Base-by-base conservation (phyloP, 1,284 basidiomycete species). In the Apiotrichum gamsii region DNA sequence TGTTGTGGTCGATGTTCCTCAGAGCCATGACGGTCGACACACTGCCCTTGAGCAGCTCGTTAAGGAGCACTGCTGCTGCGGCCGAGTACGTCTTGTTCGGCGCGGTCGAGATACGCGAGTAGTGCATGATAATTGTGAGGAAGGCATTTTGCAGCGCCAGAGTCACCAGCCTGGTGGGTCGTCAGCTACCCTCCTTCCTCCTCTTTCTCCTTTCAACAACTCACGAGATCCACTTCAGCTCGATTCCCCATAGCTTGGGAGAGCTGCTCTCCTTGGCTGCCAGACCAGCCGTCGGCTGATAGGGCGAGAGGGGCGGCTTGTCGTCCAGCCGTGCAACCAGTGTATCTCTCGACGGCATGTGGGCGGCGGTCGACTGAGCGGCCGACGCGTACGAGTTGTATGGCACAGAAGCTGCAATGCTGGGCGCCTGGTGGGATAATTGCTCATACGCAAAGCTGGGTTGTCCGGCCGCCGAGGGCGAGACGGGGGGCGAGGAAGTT, bases 121-220 rank as follows among this genome's bases (percentile, higher is more conserved):
- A 90, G 75, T 93, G 88, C 87, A 95, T 90, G 68, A 95, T 85
- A 66, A 95, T 82, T 34, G 89, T 85, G 51, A 95, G 72, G 48
- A 83, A 76, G 14, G 88, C 89, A 74, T 96, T 97, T 76, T 97
- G 91, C 44, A 94, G 79, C 39, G 93, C 90, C 67, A 97, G 79
- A 15, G 88, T 91, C 61, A 93, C 79, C 51, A 96, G 80, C 38
- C 89, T 91, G 62, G 46, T 30, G 28, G 13, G 14, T 19, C 16
- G 36, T 43, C 34, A 24, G 25, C 14, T 8, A 8, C 18, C n/a
- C n/a, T n/a, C n/a, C n/a, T n/a, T n/a, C n/a, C n/a, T n/a, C n/a
- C n/a, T n/a, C n/a, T n/a, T n/a, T n/a, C n/a, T n/a, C n/a, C n/a
- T 24, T 6, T 28, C 25, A 28, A 28, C 21, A 64, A n/a, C 68